These are phyloP conservation scores for Helianthus tuberosus DNA, from an alignment of 129 eudicot species.

Conservation along the genomic window DNA sequence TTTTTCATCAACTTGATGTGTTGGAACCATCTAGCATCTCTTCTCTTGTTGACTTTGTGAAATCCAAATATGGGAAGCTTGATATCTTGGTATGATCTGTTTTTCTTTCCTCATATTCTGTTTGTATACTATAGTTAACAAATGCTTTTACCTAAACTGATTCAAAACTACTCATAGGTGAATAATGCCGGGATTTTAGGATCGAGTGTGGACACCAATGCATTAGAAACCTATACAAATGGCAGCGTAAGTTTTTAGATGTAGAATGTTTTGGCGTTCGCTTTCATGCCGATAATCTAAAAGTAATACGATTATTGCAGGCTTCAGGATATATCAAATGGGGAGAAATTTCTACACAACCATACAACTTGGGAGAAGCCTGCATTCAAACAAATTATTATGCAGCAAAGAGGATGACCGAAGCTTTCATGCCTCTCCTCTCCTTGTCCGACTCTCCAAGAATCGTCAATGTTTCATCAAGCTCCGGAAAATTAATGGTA, in stretches of 20 bases:
- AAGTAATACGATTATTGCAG: constrained; percentile 6
- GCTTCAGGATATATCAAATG: constrained; percentile 19
- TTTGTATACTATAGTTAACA: background rate
- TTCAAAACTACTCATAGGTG: constrained; percentile 18
- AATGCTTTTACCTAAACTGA: background rate
- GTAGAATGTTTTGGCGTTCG: background rate
- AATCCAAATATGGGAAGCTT: constrained; percentile 50
- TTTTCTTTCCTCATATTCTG: background rate
- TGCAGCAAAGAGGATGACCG: constrained; percentile 58
- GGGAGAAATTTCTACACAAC: constrained; percentile 38
- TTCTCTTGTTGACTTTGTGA: constrained; percentile 55
- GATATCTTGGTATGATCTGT: constrained; percentile 49
- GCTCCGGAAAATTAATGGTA: constrained; percentile 54
- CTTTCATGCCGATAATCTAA: too few relatives aligned
- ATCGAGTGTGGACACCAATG: constrained; percentile 25
- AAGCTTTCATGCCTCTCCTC: constrained; percentile 65
- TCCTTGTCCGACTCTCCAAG: constrained; percentile 65
- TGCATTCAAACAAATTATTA: constrained; percentile 63
- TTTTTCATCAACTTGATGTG: constrained; percentile 73
- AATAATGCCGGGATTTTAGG: constrained; percentile 37
- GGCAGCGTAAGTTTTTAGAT: background rate
- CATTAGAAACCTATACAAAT: constrained; percentile 14
- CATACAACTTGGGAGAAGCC: constrained; percentile 44
- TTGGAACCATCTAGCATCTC: constrained; percentile 45
- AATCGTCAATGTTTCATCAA: constrained; percentile 57